phyloP scores from a whole-genome alignment of 345 rosid species.

The Psidium friedrichsthalianum region DNA sequence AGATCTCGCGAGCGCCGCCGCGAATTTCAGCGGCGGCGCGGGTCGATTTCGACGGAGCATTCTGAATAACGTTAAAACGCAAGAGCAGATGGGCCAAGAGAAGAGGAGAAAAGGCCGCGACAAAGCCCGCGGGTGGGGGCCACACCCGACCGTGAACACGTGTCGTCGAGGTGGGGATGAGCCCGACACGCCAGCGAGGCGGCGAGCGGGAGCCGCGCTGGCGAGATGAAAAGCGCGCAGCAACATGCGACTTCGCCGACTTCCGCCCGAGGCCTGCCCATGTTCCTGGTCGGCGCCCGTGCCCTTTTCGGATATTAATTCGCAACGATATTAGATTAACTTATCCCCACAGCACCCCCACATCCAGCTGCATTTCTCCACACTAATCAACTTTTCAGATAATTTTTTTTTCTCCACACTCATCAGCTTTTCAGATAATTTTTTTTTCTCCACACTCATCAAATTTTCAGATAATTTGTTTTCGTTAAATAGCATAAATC shows the following conservation, averaged over 20 bases:
- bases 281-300: not conserved
- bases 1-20: fast-evolving
- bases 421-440: not conserved
- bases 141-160: not conserved
- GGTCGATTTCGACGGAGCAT: not conserved
- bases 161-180: not conserved
- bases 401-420: not conserved
- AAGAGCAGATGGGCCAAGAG: too few relatives aligned
- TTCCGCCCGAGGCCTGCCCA: not conserved
- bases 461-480: not conserved
- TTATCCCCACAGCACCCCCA: not conserved
- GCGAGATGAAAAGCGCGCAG: not conserved
- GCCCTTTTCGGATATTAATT: too few relatives aligned
- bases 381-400: not conserved
- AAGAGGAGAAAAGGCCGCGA: not conserved
- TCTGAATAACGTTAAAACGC: too few relatives aligned
- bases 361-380: not conserved
- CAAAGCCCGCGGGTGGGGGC: not conserved
- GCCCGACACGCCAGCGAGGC: constrained; percentile 14
- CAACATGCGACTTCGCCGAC: not conserved
- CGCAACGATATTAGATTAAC: not conserved
- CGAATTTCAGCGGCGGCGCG: fast-evolving
- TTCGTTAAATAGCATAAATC: not conserved
- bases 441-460: not conserved
- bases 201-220: constrained; percentile 17